These are phyloP conservation scores for Dichotomocladium elegans DNA, from an alignment of 371 early-diverging fungal genomes.

Conservation along the genomic window DNA sequence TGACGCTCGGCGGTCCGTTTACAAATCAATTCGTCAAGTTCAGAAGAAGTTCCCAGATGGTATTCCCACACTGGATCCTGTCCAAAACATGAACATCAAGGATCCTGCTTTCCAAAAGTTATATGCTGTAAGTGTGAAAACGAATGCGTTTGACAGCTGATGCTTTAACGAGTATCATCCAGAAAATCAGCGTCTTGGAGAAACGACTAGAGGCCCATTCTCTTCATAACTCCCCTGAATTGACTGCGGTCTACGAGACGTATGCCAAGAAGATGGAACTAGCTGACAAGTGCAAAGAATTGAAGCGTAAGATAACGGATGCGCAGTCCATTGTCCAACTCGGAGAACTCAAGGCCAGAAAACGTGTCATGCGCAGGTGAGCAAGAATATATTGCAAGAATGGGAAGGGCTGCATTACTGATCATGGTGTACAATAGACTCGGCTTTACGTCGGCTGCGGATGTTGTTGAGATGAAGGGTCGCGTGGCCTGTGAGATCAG, in stretches of 20 bases:
- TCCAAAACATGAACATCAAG: constrained; percentile 85
- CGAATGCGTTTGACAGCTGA: background rate
- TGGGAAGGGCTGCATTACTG: background rate
- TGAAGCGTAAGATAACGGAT: constrained; percentile 69
- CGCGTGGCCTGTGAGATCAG: constrained; percentile 99
- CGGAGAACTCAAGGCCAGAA: constrained; percentile 90
- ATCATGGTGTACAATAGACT: constrained; percentile 58
- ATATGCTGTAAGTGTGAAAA: constrained; percentile 34
- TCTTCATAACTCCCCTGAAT: constrained; percentile 48
- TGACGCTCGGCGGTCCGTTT: constrained; percentile 58
- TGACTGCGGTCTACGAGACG: constrained; percentile 54
- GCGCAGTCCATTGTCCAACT: constrained; percentile 84
- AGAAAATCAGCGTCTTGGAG: constrained; percentile 74
- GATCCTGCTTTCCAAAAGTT: constrained; percentile 78
- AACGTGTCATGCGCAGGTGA: constrained; percentile 80
- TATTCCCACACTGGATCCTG: constrained; percentile 83
- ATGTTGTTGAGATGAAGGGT: constrained; percentile 95
- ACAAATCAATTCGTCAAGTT: constrained; percentile 72
- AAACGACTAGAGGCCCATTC: constrained; percentile 57
- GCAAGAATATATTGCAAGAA: background rate
- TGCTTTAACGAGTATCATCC: background rate
- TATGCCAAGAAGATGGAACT: constrained; percentile 67
- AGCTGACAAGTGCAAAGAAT: constrained; percentile 51
- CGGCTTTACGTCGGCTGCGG: constrained; percentile 76
- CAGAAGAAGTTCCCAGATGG: constrained; percentile 69